A percentile compares a stretch with the other conserved stretches of the same genome.
These are phyloP conservation scores for Rhodotorula mucilaginosa DNA, from an alignment of 1,284 basidiomycete genomes.

Conservation along the genomic window DNA sequence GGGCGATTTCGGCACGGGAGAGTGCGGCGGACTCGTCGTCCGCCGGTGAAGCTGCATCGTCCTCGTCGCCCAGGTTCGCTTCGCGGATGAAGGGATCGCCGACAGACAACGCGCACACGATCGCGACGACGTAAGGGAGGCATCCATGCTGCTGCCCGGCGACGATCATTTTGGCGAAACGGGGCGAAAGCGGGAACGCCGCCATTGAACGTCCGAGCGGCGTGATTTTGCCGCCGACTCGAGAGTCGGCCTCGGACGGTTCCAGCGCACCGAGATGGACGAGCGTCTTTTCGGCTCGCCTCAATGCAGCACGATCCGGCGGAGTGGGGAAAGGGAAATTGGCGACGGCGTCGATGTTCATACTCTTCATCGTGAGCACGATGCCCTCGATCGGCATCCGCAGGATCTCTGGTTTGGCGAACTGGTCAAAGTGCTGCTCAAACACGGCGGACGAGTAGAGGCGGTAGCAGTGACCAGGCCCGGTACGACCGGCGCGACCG, in stretches of 20 bases:
- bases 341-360: conserved; percentile 94
- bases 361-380: conserved; percentile 97
- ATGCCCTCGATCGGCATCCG: conserved; percentile 96
- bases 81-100: conserved; percentile 95
- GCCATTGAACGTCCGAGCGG: conserved; percentile 87
- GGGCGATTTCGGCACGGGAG: conserved; percentile 54
- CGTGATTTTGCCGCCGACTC: conserved; percentile 64
- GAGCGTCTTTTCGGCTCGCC: conserved; percentile 78
- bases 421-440: conserved; percentile 86
- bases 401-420: conserved; percentile 86
- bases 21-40: conserved; percentile 49
- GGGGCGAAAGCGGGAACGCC: conserved; percentile 85
- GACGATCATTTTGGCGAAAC: conserved; percentile 92
- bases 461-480: conserved; percentile 74
- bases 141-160: conserved; percentile 88
- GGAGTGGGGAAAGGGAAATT: conserved; percentile 99
- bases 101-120: conserved; percentile 88
- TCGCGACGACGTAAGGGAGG: conserved; percentile 83
- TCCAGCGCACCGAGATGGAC: conserved; percentile 79
- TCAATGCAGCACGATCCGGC: conserved; percentile 75
- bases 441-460: conserved; percentile 73
- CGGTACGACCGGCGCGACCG: conserved; percentile 72
- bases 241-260: conserved; percentile 50
- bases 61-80: conserved; percentile 59
- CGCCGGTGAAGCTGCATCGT: conserved; percentile 48